phyloP scores from a whole-genome alignment of 441 rosid species.

The Populus trichocarpa region DNA sequence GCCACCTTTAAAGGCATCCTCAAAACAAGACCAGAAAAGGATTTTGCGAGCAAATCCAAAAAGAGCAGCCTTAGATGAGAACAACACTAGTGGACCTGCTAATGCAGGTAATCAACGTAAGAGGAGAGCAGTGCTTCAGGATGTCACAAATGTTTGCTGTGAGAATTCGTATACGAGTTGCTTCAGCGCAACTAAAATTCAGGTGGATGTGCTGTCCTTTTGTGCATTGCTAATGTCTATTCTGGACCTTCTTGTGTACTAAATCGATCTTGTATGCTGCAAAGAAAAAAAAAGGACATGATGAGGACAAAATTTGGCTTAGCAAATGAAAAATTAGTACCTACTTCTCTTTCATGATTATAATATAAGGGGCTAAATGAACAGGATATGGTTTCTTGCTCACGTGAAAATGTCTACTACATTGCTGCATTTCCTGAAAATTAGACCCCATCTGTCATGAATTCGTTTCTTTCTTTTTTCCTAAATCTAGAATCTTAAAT shows the following conservation, averaged over 20 bases:
- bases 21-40: conserved; percentile 34
- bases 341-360: neutral
- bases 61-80: conserved; percentile 58
- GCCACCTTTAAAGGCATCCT: conserved; percentile 30
- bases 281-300: neutral
- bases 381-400: neutral
- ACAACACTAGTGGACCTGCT: conserved; percentile 27
- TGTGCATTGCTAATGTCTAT: neutral
- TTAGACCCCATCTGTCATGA: neutral
- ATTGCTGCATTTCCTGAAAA: neutral
- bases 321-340: neutral
- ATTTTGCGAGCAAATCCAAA: conserved; percentile 41
- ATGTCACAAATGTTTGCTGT: conserved; percentile 65
- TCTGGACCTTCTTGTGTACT: neutral
- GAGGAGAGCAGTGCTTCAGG: conserved; percentile 69
- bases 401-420: neutral
- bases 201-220: conserved; percentile 41
- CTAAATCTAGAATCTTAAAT: conserved; percentile 1
- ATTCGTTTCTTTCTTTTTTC: neutral
- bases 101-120: conserved; percentile 30
- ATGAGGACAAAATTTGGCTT: neutral
- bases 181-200: conserved; percentile 43
- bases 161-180: conserved; percentile 41
- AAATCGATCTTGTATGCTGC: neutral
- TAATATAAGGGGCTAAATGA: neutral